Percentiles rank a stretch among this genome's conserved stretches.
phyloP scores from a whole-genome alignment of 2,329 filamentous ascomycete species.

The Aphanoascus verrucosus region DNA sequence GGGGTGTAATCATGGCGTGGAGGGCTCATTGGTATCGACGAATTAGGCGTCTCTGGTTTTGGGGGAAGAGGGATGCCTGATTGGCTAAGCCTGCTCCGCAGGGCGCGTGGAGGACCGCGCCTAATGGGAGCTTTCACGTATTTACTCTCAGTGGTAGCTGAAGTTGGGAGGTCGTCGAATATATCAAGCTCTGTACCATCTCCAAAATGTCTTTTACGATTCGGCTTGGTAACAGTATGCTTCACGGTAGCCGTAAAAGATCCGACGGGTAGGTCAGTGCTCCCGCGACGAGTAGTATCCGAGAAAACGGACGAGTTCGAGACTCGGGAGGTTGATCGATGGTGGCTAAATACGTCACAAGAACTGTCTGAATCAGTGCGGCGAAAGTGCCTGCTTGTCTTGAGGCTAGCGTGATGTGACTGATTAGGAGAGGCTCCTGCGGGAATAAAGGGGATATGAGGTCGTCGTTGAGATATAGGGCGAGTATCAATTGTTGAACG shows the following conservation, averaged over 20 bases:
- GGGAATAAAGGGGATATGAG: conserved; percentile 64
- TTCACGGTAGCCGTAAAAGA: conserved; percentile 47
- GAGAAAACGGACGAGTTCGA: conserved; percentile 32
- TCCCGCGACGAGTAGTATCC: conserved; percentile 39
- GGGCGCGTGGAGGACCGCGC: conserved; percentile 55
- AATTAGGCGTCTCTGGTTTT: conserved; percentile 20
- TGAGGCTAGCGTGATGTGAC: conserved; percentile 67
- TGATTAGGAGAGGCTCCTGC: conserved; percentile 62
- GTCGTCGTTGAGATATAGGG: conserved; percentile 42
- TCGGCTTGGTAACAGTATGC: conserved; percentile 64
- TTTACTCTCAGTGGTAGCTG: conserved; percentile 65
- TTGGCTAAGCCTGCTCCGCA: conserved; percentile 42
- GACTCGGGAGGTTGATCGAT: conserved; percentile 34
- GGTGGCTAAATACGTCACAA: conserved; percentile 38
- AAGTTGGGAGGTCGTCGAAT: conserved; percentile 92
- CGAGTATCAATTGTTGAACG: conserved; percentile 36
- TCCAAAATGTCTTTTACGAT: conserved; percentile 64
- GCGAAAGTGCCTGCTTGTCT: conserved; percentile 58
- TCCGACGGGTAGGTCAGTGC: conserved; percentile 41
- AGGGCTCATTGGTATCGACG: conserved; percentile 43
- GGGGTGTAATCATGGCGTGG: conserved; percentile 45
- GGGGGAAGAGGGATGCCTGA: conserved; percentile 25
- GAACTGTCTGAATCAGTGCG: conserved; percentile 72
- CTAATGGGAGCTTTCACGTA: conserved; percentile 70
- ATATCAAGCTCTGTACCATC: conserved; percentile 85